Base-by-base conservation (phyloP, 495 filamentous ascomycete genomes). In the Hypoxylon fuscum region DNA sequence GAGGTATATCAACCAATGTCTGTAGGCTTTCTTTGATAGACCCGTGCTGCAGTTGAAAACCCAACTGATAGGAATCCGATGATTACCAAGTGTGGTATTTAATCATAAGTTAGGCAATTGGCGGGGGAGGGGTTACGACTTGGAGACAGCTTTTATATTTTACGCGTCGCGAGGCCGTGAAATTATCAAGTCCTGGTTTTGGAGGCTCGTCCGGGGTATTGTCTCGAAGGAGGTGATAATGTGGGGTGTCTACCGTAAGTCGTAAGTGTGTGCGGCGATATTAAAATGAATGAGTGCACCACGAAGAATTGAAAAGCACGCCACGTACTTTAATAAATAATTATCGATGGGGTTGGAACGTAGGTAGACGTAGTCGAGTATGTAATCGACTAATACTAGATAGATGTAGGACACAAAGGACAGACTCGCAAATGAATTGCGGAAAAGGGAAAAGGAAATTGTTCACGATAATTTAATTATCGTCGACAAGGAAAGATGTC, bases 81-180 rank as follows among this genome's bases (percentile, higher is more conserved):
- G n/a, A n/a, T n/a, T n/a, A n/a, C n/a, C n/a, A n/a, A n/a, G n/a
- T n/a, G n/a, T n/a, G n/a, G n/a, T n/a, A 14, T 4, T 12, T 34
- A 12, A 22, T 29, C 35, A 29, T 50, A 41, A 48, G 9, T 14
- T 50, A 47, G 15, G 12, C 20, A 57, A 47, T 46, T 57, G 40
- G 53, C 25, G 59, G 59, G 53, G 46, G 46, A 57, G 59, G 46
- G 59, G 59, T 41, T 40, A 22, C 12, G 40, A 58, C 23, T 57
- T 52, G 46, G 47, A 64, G 38, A 41, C 21, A 18, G n/a, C 17
- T 40, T 23, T 52, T 53, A 44, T 57, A 34, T 37, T 48, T 53
- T 27, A 53, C 60, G 60, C 42, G 60, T 58, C 60, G 53, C 35
- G 40, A 42, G 29, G 50, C 23, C 31, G 29, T 35, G 27, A 9